Evolutionary conservation across 208 protist species (phyloP).

Genomic region (Borovskyia barvae): DNA sequence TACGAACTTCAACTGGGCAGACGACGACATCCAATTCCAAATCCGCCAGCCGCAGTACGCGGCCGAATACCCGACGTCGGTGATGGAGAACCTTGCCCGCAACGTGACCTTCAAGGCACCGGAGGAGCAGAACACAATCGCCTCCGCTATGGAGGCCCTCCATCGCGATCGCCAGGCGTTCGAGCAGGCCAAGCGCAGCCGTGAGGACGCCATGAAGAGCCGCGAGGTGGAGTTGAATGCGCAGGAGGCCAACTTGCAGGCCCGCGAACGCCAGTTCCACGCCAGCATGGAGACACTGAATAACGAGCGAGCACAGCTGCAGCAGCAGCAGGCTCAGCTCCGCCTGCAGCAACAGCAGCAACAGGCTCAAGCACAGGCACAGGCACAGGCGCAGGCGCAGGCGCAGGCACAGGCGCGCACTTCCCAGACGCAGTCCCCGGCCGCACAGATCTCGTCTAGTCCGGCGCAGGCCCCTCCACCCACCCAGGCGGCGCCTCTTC

Average conservation of each 20-base stretch:
- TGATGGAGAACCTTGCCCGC: slow-evolving; percentile 51
- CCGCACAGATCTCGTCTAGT: slow-evolving; percentile 19
- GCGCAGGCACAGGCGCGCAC: slow-evolving; percentile 16
- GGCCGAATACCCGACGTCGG: slow-evolving; percentile 65
- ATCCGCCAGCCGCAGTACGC: slow-evolving; percentile 50
- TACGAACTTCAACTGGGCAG: slow-evolving; percentile 76
- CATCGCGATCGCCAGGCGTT: slow-evolving; percentile 43
- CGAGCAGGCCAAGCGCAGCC: slow-evolving; percentile 35
- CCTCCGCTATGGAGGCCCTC: slow-evolving; percentile 36
- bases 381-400: slow-evolving; percentile 2
- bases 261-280: slow-evolving; percentile 36
- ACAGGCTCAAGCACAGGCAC: slow-evolving; percentile 13
- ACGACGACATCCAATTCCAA: slow-evolving; percentile 79
- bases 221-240: slow-evolving; percentile 48
- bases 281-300: slow-evolving; percentile 34
- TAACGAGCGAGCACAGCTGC: slow-evolving; percentile 31
- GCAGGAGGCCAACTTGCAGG: slow-evolving; percentile 32
- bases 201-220: slow-evolving; percentile 47
- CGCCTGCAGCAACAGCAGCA: slow-evolving; percentile 19
- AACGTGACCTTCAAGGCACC: slow-evolving; percentile 62
- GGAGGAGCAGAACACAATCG: slow-evolving; percentile 33
- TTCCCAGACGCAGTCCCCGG: slow-evolving; percentile 24
- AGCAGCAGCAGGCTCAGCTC: slow-evolving; percentile 45
- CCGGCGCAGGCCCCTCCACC: slow-evolving; percentile 15
- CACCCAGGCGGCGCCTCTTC: slow-evolving; percentile 6